Evolutionary conservation across 345 rosid genomes (phyloP).

Genomic region (Syzygium aqueum): DNA sequence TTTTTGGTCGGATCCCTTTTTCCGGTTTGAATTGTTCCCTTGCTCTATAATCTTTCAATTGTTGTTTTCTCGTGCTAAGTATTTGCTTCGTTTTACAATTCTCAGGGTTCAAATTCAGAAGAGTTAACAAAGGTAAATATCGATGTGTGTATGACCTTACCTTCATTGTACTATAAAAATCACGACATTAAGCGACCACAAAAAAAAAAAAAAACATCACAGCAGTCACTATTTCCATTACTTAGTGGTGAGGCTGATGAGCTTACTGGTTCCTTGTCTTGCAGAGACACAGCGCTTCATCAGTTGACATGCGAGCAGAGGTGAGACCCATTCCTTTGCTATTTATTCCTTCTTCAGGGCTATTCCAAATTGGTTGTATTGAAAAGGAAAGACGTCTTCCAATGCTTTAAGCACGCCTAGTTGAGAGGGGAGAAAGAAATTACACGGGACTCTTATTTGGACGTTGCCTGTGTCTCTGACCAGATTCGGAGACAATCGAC

Average conservation of each 20-base stretch:
- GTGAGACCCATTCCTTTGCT: slow-evolving; percentile 21
- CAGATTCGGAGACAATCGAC: slow-evolving; percentile 95
- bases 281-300: slow-evolving; percentile 21
- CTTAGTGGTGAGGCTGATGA: not conserved
- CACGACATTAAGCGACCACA: not conserved
- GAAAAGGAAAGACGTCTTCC: not conserved
- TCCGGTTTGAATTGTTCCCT: not conserved
- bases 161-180: not conserved
- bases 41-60: not conserved
- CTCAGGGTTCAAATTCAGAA: slow-evolving; percentile 3
- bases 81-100: not conserved
- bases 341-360: not conserved
- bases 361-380: not conserved
- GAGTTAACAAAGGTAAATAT: slow-evolving; percentile 9
- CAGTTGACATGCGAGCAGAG: slow-evolving; percentile 48
- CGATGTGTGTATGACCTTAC: not conserved
- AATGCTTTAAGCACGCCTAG: not conserved
- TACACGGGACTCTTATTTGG: not conserved
- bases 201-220: not conserved
- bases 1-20: too few species aligned
- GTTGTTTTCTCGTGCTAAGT: not conserved
- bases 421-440: not conserved
- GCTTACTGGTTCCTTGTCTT: not conserved
- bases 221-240: not conserved
- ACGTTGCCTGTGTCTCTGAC: not conserved